These are phyloP conservation scores for Pestalotiopsis sp. DNA, from an alignment of 2,329 filamentous ascomycete genomes.

Conservation along the genomic window DNA sequence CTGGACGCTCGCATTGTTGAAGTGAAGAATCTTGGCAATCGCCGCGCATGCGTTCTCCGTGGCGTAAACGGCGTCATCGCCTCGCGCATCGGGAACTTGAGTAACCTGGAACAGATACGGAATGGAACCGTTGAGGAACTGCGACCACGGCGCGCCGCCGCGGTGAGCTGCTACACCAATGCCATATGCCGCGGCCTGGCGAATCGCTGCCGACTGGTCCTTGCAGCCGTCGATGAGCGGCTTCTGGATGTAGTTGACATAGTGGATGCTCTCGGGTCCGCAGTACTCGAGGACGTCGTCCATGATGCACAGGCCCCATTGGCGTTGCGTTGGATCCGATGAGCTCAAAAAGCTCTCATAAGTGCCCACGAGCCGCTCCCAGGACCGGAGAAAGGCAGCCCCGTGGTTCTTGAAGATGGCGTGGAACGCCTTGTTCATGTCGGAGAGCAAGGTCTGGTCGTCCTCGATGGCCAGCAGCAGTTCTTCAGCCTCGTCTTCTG, in stretches of 20 bases:
- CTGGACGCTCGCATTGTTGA: constrained; percentile 74
- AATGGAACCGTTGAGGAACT: constrained; percentile 79
- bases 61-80: constrained; percentile 92
- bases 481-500: constrained; percentile 86
- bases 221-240: constrained; percentile 84
- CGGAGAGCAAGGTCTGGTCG: constrained; percentile 91
- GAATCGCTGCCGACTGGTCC: constrained; percentile 84
- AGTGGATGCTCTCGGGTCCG: constrained; percentile 82
- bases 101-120: constrained; percentile 84
- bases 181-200: constrained; percentile 89
- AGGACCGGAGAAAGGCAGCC: constrained; percentile 77
- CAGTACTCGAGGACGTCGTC: constrained; percentile 98
- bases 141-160: constrained; percentile 82
- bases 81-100: constrained; percentile 76
- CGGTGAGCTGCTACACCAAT: constrained; percentile 94
- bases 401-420: constrained; percentile 98
- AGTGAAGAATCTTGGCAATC: constrained; percentile 95
- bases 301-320: constrained; percentile 99
- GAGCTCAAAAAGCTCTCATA: constrained; percentile 85
- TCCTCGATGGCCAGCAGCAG: constrained; percentile 91
- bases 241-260: constrained; percentile 81
- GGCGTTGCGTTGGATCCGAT: constrained; percentile 82
- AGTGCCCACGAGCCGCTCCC: constrained; percentile 82
- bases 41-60: constrained; percentile 90
- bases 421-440: constrained; percentile 99